These are phyloP conservation scores for Yamadazyma olivae DNA, from an alignment of 805 yeast species.

Conservation along the genomic window DNA sequence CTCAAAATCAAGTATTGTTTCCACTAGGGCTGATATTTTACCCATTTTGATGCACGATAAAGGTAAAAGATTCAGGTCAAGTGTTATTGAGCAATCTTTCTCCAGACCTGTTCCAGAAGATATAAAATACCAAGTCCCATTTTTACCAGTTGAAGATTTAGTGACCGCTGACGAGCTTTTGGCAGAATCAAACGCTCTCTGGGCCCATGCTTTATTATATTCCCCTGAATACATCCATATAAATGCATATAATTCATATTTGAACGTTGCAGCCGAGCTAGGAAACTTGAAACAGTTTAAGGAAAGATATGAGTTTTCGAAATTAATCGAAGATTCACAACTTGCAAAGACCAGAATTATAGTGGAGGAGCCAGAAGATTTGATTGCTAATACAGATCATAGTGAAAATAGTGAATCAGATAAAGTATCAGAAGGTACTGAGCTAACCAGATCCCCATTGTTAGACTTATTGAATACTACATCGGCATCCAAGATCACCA, in stretches of 20 bases:
- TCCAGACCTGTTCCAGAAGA: not conserved
- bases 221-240: slow-evolving; percentile 42
- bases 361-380: slow-evolving; percentile 16
- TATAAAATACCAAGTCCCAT: slow-evolving; percentile 48
- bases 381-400: not conserved
- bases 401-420: slow-evolving; percentile 11
- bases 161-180: slow-evolving; percentile 41
- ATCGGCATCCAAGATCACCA: not conserved
- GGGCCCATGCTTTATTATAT: slow-evolving; percentile 51
- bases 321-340: slow-evolving; percentile 7
- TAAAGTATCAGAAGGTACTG: slow-evolving; percentile 11
- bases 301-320: slow-evolving; percentile 25
- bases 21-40: slow-evolving; percentile 16
- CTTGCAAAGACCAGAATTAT: slow-evolving; percentile 6
- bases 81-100: slow-evolving; percentile 25
- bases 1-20: slow-evolving; percentile 24
- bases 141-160: slow-evolving; percentile 58
- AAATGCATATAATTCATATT: slow-evolving; percentile 47
- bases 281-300: slow-evolving; percentile 33
- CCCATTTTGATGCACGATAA: slow-evolving; percentile 42
- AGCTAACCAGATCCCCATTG: slow-evolving; percentile 13
- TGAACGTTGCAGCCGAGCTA: slow-evolving; percentile 43
- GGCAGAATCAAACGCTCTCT: slow-evolving; percentile 76
- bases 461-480: not conserved
- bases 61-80: slow-evolving; percentile 46